Evolutionary conservation across 495 filamentous ascomycete species (phyloP), one percentile per base, ranked within the genome.

Genomic region (Neurospora terricola): DNA sequence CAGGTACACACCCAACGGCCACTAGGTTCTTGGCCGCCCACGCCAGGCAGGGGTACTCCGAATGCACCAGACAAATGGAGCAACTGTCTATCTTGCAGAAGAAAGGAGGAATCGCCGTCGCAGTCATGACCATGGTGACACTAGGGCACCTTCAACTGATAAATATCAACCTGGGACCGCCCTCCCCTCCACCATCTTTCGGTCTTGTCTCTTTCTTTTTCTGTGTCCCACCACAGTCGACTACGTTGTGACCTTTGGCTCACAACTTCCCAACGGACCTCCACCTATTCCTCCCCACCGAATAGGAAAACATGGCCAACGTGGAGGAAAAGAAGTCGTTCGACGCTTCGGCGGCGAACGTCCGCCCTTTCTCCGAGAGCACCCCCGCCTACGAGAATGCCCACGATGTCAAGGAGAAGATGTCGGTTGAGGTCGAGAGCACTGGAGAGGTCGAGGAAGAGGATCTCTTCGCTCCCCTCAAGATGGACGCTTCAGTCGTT

Each of bases 391-490:
- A 70, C 48, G 78, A 79, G 42, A 39, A 71, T 37, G 38, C 75
- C 12, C 21, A 36, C 59, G 75, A 80, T 14, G n/a, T 73, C 37
- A 78, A 79, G 73, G 54, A 73, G 21, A 74, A 80, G 21, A 42
- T 69, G 23, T 42, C 43, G 72, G 71, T 76, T 38, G 54, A 73
- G 23, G 45, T 75, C 40, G 70, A 77, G 18, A 78, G 75, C 75
- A 27, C 36, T n/a, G 75, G 72, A 70, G 77, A 80, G 70, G 66
- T 73, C 12, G 72, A 75, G 38, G 80, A 83, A 72, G 79, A 82
- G 71, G 81, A 82, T 10, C 81, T 86, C 42, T 86, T 84, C 74
- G 75, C 80, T 45, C 87, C 87, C 37, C 81, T 88, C 71, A 78
- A 80, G 39, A 80, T 86, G 77, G 84, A 85, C 8, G 77, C 80